Evolutionary conservation across 1,139 yeast species (phyloP), one percentile per base, ranked within the genome.

Genomic region (Magnusiomyces tetraspermus): DNA sequence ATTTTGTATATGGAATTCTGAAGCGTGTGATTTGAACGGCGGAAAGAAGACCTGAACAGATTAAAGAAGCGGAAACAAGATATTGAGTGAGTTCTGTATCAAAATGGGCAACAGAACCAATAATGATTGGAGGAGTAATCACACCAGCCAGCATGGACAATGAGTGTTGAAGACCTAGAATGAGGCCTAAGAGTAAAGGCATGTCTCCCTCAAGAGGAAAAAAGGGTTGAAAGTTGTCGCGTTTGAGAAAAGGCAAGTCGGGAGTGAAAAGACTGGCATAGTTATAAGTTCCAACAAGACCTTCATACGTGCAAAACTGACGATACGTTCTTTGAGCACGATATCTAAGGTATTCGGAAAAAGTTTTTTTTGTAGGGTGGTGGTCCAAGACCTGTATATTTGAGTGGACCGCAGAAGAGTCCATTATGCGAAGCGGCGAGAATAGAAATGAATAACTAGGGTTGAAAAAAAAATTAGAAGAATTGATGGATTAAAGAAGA

Each of bases 91-190:
- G 58, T 2, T 68, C 75, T 19, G 71, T 59, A 33, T 68, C 69
- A 53, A 88, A 73, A 66, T 84, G 76, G 23, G 90, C 89, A 28
- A 77, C 69, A 8, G 72, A 61, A 0, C 89, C 72, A 49, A 85
- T 83, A 60, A 86, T 73, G 54, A 87, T 70, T 1, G 96, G 94
- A 5, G 96, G 95, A 17, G 95, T 75, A 42, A 85, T 84, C 49
- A 89, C 79, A 63, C 96, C 96, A 10, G 95, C 96, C 70, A 89
- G 71, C 95, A 88, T 86, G 45, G 96, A 83, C 60, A 89, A 71
- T 1, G 95, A 74, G 66, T 89, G 97, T 70, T 88, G 96, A 60
- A 89, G 76, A 17, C 96, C 96, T 46, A 89, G 76, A 5, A 88
- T 59, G 52, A 85, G 68, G 1, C 95, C 95, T 52, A 88, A 72